Base-by-base conservation (phyloP, 345 rosid genomes). In the Eucalyptus paniculata region DNA sequence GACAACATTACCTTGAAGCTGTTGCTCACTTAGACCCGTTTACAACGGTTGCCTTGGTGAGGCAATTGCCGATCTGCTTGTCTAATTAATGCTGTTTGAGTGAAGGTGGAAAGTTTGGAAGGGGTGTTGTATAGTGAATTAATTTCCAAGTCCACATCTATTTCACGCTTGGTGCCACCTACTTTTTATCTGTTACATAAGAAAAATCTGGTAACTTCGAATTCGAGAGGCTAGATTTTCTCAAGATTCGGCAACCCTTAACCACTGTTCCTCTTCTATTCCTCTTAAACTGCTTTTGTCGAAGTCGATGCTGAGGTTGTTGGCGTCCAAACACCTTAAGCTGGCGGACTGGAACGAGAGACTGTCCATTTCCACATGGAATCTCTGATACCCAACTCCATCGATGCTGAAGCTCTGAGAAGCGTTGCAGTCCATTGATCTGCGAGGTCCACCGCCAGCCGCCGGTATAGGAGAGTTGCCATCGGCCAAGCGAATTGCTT, bases 321-420 rank as follows among this genome's bases (percentile, higher is more conserved):
- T 32, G 30, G 80, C 82, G 88, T 94, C 95, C 28, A 96, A 92
- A 89, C 93, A 90, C 92, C 93, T 92, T 67, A 94, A 69, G 93
- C 94, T 91, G 26, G 90, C 37, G 72, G 92, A 92, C 62, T 87
- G 92, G 88, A 92, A 91, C 3, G 92, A 93, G 81, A 89, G 12
- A 60, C 92, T 91, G 50, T 95, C 97, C 94, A 94, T 89, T 42
- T 95, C 95, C 26, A 94, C 88, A 0, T n/a, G 92, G 89, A 96
- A 96, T 88, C 90, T 93, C n/a, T 94, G 94, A 30, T 92, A 91
- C n/a, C 91, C 86, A 32, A 94, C 93, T 26, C 94, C 94, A 88
- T 94, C 93, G 49, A 94, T 87, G 91, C 96, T 94, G 88, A 92
- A 91, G 92, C 95, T 93, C 53, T 91, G 92, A 50, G 95, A 94